Percentiles rank a stretch among this genome's conserved stretches.
Evolutionary conservation across 768 basidiomycete species (phyloP).

Genomic region (Podaxis sp.): DNA sequence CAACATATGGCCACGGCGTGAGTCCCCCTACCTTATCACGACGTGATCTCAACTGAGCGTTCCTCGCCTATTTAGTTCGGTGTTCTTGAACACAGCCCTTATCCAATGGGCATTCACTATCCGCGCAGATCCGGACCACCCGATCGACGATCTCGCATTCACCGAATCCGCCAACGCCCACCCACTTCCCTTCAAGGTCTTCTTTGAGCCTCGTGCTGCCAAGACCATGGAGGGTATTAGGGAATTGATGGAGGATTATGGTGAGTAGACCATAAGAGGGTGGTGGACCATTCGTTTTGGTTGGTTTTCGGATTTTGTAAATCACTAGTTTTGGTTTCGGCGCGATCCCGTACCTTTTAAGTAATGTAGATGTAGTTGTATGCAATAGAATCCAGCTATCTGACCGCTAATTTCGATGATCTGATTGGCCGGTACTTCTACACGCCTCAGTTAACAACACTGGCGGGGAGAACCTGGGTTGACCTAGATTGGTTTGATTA

Average conservation of each 20-base stretch:
- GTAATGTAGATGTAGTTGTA: no score
- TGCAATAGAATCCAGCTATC: no score
- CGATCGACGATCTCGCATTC: constrained; percentile 63
- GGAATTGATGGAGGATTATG: constrained; percentile 43
- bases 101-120: constrained; percentile 68
- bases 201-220: constrained; percentile 50
- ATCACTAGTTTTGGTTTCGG: no score
- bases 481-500: no score
- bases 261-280: constrained; percentile 18
- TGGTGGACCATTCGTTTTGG: background rate
- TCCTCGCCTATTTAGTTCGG: constrained; percentile 38
- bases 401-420: no score
- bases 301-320: no score
- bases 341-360: background rate
- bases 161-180: constrained; percentile 65
- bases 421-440: no score
- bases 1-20: constrained; percentile 55
- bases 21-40: constrained; percentile 11
- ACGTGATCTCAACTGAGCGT: background rate
- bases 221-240: constrained; percentile 32
- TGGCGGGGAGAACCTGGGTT: no score
- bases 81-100: constrained; percentile 66
- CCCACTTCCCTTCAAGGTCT: constrained; percentile 58
- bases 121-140: constrained; percentile 44
- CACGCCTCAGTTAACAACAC: no score